phyloP scores from a whole-genome alignment of 805 yeast species.

The Zygosaccharomyces lentus region DNA sequence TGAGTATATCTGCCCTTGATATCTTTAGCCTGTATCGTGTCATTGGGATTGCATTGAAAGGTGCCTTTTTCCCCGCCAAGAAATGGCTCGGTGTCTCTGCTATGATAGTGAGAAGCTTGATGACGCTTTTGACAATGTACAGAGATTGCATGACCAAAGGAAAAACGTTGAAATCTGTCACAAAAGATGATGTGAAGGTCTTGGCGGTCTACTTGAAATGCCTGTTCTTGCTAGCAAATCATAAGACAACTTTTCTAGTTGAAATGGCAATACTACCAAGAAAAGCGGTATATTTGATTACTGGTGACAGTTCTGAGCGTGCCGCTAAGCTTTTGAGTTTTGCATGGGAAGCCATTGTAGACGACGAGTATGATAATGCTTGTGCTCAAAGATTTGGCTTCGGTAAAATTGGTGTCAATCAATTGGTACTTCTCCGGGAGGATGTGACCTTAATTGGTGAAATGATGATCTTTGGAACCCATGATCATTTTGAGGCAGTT shows the following conservation, averaged over 20 bases:
- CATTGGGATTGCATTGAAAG: slow-evolving; percentile 47
- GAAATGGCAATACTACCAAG: slow-evolving; percentile 69
- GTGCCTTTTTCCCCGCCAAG: slow-evolving; percentile 58
- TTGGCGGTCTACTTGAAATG: slow-evolving; percentile 68
- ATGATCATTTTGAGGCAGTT: slow-evolving; percentile 57
- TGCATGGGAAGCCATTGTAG: slow-evolving; percentile 73
- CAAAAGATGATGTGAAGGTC: slow-evolving; percentile 37
- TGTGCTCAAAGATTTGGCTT: slow-evolving; percentile 51
- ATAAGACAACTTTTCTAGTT: slow-evolving; percentile 66
- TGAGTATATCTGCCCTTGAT: slow-evolving; percentile 41
- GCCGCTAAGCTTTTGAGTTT: slow-evolving; percentile 51
- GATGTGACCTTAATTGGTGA: slow-evolving; percentile 61
- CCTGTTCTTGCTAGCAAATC: slow-evolving; percentile 53
- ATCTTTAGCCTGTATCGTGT: slow-evolving; percentile 43
- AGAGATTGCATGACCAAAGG: slow-evolving; percentile 46
- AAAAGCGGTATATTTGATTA: slow-evolving; percentile 59
- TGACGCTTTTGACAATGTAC: slow-evolving; percentile 50
- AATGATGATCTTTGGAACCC: slow-evolving; percentile 63
- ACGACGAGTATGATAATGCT: slow-evolving; percentile 54
- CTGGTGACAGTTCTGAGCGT: slow-evolving; percentile 59
- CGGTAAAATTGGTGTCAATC: slow-evolving; percentile 63
- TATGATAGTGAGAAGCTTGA: slow-evolving; percentile 50
- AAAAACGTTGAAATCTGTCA: slow-evolving; percentile 41
- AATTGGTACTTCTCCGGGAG: slow-evolving; percentile 54
- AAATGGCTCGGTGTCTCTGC: slow-evolving; percentile 73